Base-by-base conservation (phyloP, 1,139 yeast species). In the Blastobotrys raffinosifermentans region DNA sequence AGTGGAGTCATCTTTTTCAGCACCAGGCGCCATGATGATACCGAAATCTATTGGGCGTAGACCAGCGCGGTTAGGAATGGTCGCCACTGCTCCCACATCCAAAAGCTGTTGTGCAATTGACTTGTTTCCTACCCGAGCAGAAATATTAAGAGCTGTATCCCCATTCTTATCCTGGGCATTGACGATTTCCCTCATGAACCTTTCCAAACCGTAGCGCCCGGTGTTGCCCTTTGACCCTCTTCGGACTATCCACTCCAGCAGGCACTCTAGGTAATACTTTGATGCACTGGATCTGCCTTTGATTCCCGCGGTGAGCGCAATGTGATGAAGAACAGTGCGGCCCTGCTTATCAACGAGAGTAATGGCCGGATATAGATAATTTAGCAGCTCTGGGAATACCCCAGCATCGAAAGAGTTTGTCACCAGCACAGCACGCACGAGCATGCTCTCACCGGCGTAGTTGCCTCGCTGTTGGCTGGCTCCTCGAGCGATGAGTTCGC, bases 311-410 rank as follows among this genome's bases (percentile, higher is more conserved):
- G 85, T 79, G 29, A 80, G 61, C 2, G 94, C 87, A 45, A 91
- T 86, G 55, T 91, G 97, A 61, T 93, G 99, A 32, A 93, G 63
- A n/a, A 91, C 83, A 0, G 96, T 82, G 42, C 95, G 76, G 22
- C 85, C 83, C 50, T 75, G 73, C 41, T 77, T 73, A 55, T 93
- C 98, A 9, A 82, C 70, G 16, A 82, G 62, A 4, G 83, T 69
- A 19, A 87, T 70, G 29, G 93, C 81, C 8, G 94, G 95, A 50
- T 81, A 80, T 14, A 91, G 63, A 26, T 78, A 59, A 48, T 85
- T 87, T 33, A 93, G 64, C 31, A 93, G 64, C 35, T 73, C 73
- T 16, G 81, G 80, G 58, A 93, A 91, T 19, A 84, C 76, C 4
- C 77, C 73, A 41, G 76, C 70, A 47, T 87, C 96, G 46, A 72